phyloP scores from a whole-genome alignment of 257 asterid genomes.

The Coffea eugenioides region DNA sequence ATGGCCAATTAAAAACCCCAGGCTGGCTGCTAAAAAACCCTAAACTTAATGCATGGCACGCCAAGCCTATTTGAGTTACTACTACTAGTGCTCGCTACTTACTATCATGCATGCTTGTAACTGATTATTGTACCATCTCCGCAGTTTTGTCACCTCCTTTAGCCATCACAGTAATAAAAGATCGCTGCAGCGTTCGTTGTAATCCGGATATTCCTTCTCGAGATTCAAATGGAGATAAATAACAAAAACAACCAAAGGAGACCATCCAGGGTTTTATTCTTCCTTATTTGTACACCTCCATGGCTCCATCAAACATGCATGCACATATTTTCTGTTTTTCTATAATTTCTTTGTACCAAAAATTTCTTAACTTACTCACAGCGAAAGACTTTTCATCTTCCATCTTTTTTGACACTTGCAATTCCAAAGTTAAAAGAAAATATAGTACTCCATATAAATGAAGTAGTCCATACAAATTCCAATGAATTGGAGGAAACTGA shows the following conservation, averaged over 20 bases:
- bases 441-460: too few relatives aligned
- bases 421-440: too few relatives aligned
- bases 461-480: not conserved
- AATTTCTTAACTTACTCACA: not conserved
- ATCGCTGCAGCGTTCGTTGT: not conserved
- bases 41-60: slow-evolving; percentile 23
- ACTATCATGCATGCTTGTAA: slow-evolving; percentile 2
- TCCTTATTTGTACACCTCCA: not conserved
- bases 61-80: slow-evolving; percentile 8
- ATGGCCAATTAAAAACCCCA: not conserved
- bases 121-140: slow-evolving; percentile 23
- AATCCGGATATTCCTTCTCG: not conserved
- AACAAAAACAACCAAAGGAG: not conserved
- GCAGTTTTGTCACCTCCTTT: slow-evolving; percentile 31
- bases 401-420: not conserved
- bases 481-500: not conserved
- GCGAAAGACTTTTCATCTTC: not conserved
- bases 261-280: not conserved
- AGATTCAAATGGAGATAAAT: not conserved
- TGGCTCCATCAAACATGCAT: not conserved
- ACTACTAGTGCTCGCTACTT: not conserved
- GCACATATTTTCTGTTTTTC: not conserved
- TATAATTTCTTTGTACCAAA: not conserved
- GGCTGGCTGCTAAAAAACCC: slow-evolving; percentile 4
- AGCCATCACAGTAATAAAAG: slow-evolving; percentile 13